phyloP scores from a whole-genome alignment of 2,329 filamentous ascomycete species.

The Amesomyces nigricolor region DNA sequence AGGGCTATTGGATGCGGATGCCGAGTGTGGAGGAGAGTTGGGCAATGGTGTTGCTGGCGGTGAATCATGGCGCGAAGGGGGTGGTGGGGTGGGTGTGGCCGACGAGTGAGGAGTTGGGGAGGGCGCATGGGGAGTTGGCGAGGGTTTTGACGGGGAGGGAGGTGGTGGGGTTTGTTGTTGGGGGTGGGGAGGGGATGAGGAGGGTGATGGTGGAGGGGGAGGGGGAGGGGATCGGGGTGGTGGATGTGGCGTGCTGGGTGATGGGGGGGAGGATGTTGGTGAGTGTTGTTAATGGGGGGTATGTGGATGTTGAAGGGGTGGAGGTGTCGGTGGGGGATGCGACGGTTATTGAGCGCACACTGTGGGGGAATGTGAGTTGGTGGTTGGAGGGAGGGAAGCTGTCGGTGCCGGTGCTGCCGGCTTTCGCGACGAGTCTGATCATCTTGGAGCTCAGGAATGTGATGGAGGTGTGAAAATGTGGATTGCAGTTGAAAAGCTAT shows the following conservation, averaged over 20 bases:
- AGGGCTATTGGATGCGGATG: conserved; percentile 44
- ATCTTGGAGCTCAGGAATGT: conserved; percentile 26
- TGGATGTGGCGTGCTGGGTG: conserved; percentile 37
- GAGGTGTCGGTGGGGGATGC: conserved; percentile 20
- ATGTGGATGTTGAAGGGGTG: conserved; percentile 22
- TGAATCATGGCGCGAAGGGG: conserved; percentile 42
- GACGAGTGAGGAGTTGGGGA: conserved; percentile 33
- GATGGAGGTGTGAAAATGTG: neutral
- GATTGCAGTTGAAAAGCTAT: neutral
- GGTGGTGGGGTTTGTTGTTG: conserved; percentile 37
- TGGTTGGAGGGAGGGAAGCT: conserved; percentile 25
- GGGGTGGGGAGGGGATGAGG: conserved; percentile 24
- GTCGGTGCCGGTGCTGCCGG: conserved; percentile 27
- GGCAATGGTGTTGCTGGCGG: conserved; percentile 41
- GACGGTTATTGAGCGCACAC: conserved; percentile 21
- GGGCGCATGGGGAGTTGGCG: conserved; percentile 37
- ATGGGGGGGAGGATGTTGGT: conserved; percentile 30
- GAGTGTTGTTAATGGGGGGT: conserved; percentile 34
- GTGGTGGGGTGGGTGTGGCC: conserved; percentile 45
- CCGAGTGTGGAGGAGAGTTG: conserved; percentile 40
- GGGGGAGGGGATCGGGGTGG: conserved; percentile 9
- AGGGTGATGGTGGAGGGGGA: conserved; percentile 20
- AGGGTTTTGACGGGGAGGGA: conserved; percentile 33
- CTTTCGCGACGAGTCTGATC: conserved; percentile 32
- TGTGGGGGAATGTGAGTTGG: conserved; percentile 29